phyloP scores from a whole-genome alignment of 2,329 filamentous ascomycete species.

The Epichloe gansuensis region DNA sequence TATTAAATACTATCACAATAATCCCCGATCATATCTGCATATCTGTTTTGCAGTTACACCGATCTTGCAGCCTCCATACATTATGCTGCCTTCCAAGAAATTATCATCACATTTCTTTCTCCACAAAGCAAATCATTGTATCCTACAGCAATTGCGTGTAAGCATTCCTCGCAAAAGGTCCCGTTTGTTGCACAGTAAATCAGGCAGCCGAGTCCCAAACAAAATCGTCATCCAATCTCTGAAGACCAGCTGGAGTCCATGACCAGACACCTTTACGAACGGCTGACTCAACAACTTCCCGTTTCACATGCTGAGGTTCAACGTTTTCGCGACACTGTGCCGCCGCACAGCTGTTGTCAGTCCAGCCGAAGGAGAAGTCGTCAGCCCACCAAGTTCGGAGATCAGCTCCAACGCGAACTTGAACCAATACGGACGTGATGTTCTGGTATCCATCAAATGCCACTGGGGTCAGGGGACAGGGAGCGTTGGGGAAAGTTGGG shows the following conservation, averaged over 20 bases:
- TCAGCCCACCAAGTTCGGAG: slow-evolving; percentile 30
- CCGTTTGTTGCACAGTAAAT: slow-evolving; percentile 10
- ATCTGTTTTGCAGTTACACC: slow-evolving; percentile 19
- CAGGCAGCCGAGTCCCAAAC: slow-evolving; percentile 19
- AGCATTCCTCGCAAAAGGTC: slow-evolving; percentile 9
- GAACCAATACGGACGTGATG: slow-evolving; percentile 27
- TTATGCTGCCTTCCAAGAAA: slow-evolving; percentile 24
- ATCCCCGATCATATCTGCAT: slow-evolving; percentile 9
- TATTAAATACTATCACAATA: slow-evolving; percentile 11
- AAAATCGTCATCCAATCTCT: slow-evolving; percentile 21
- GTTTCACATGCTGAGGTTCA: slow-evolving; percentile 17
- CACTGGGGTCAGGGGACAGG: slow-evolving; percentile 24
- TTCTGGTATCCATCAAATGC: slow-evolving; percentile 26
- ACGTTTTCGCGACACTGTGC: slow-evolving; percentile 21
- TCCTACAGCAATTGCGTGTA: slow-evolving; percentile 17
- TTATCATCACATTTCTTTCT: slow-evolving; percentile 13
- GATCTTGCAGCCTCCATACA: slow-evolving; percentile 17
- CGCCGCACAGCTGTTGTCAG: slow-evolving; percentile 28
- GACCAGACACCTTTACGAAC: slow-evolving; percentile 22
- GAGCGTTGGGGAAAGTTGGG: slow-evolving; percentile 19
- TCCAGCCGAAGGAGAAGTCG: slow-evolving; percentile 29
- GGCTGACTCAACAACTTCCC: slow-evolving; percentile 19
- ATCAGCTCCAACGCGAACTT: slow-evolving; percentile 24
- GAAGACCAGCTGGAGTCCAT: slow-evolving; percentile 21
- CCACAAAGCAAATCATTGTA: slow-evolving; percentile 16